These are phyloP conservation scores for Cercospora berteroae DNA, from an alignment of 2,329 filamentous ascomycete species.

Conservation along the genomic window DNA sequence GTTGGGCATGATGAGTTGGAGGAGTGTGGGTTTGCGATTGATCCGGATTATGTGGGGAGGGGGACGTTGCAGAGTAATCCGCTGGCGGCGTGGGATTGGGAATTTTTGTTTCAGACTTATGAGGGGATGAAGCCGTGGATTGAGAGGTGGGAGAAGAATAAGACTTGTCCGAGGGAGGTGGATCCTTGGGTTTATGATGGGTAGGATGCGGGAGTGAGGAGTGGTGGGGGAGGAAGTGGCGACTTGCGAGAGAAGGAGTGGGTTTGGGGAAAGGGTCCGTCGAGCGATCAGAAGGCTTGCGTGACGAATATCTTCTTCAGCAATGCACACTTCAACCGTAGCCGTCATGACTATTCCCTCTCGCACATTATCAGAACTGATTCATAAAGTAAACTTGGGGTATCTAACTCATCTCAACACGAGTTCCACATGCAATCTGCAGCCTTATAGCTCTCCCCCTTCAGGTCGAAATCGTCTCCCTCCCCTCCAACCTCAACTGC, in stretches of 20 bases:
- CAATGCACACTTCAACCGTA: too few species aligned
- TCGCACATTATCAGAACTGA: too few species aligned
- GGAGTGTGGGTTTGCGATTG: not conserved
- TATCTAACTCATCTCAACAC: not conserved
- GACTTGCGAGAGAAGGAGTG: too few species aligned
- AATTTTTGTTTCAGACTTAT: not conserved
- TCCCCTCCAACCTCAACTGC: conserved; percentile 3
- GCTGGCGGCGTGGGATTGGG: not conserved
- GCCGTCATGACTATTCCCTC: too few species aligned
- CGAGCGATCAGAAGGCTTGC: too few species aligned
- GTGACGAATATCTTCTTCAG: too few species aligned
- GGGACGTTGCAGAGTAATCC: not conserved
- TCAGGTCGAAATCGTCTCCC: conserved; percentile 3
- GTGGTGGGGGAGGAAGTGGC: too few species aligned
- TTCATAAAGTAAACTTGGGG: too few species aligned
- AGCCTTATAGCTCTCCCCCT: too few species aligned
- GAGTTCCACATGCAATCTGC: too few species aligned
- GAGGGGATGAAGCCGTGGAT: not conserved
- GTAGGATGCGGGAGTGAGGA: not conserved
- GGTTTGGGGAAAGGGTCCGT: too few species aligned
- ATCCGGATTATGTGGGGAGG: not conserved
- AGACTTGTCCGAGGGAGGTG: not conserved
- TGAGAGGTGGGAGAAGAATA: not conserved
- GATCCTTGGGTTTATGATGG: not conserved
- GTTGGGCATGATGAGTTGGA: not conserved